phyloP scores from a whole-genome alignment of 768 basidiomycete genomes.

The Lactifluus pinguis region DNA sequence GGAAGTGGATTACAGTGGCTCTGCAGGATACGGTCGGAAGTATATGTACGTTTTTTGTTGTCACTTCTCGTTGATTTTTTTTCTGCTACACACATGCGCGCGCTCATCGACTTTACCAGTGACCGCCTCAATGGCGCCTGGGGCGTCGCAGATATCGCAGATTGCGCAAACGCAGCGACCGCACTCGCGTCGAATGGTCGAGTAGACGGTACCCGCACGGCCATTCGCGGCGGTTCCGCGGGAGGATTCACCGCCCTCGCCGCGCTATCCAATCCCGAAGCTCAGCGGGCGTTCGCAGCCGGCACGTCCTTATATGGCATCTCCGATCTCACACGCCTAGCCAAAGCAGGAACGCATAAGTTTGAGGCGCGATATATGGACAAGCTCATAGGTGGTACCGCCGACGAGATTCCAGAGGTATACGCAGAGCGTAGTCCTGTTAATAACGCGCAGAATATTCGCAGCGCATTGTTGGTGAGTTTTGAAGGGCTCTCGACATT shows the following conservation, averaged over 20 bases:
- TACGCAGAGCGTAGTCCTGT: conserved; percentile 56
- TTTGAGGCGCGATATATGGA: conserved; percentile 53
- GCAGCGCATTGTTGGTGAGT: conserved; percentile 52
- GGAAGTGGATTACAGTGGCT: conserved; percentile 73
- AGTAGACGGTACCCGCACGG: conserved; percentile 53
- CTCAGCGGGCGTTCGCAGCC: conserved; percentile 46
- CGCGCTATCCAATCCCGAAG: conserved; percentile 29
- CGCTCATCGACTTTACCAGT: conserved; percentile 14
- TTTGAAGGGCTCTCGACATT: too few species aligned
- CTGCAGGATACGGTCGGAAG: conserved; percentile 59
- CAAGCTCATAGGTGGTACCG: conserved; percentile 55
- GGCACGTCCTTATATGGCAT: conserved; percentile 62
- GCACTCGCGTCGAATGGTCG: conserved; percentile 41
- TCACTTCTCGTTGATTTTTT: not conserved
- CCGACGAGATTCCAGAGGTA: conserved; percentile 43
- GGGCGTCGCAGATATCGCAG: conserved; percentile 67
- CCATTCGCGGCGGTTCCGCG: conserved; percentile 47
- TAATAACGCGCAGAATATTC: conserved; percentile 51
- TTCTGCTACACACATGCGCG: too few species aligned
- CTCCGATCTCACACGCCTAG: conserved; percentile 49
- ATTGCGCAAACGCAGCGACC: conserved; percentile 49
- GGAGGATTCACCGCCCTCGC: conserved; percentile 65
- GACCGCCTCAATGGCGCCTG: conserved; percentile 54
- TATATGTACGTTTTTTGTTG: conserved; percentile 38
- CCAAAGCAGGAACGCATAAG: conserved; percentile 56